These are phyloP conservation scores for Linnemannia exigua DNA, from an alignment of 192 early-diverging fungal species.

Conservation along the genomic window DNA sequence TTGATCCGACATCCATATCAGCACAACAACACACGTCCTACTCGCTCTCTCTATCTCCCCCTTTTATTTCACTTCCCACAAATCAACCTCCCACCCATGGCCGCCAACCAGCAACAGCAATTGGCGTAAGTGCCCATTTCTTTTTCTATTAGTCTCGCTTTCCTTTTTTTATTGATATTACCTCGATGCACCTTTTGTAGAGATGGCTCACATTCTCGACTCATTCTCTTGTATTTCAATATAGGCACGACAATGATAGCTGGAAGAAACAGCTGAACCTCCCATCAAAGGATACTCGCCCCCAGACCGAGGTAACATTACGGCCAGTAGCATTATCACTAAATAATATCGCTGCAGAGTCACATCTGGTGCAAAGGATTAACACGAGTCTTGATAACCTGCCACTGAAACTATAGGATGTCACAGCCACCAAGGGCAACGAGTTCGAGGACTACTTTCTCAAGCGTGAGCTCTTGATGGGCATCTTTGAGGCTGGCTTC, in stretches of 20 bases:
- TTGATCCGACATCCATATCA: neutral
- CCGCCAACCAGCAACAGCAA: slow-evolving; percentile 26
- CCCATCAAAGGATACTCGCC: slow-evolving; percentile 89
- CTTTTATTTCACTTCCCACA: neutral
- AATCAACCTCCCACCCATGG: neutral
- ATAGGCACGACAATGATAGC: slow-evolving; percentile 70
- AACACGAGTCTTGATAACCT: neutral
- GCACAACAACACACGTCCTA: neutral
- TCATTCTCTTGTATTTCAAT: neutral
- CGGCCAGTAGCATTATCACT: neutral
- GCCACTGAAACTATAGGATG: slow-evolving; percentile 71
- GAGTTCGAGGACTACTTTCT: slow-evolving; percentile 99
- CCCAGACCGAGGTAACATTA: slow-evolving; percentile 82
- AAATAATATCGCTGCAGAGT: neutral
- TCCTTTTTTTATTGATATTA: neutral
- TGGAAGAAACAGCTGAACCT: slow-evolving; percentile 84
- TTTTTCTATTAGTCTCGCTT: neutral
- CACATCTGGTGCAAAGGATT: neutral
- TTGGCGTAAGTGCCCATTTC: slow-evolving; percentile 14
- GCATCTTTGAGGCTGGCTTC: slow-evolving; percentile 98
- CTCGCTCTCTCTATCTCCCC: neutral
- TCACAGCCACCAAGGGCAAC: slow-evolving; percentile 97
- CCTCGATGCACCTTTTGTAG: neutral
- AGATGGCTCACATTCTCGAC: neutral
- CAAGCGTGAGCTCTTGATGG: slow-evolving; percentile 96